Evolutionary conservation across 140 eudicot genomes (phyloP), one percentile per base, ranked within the genome.

Genomic region (Bidens hawaiensis): DNA sequence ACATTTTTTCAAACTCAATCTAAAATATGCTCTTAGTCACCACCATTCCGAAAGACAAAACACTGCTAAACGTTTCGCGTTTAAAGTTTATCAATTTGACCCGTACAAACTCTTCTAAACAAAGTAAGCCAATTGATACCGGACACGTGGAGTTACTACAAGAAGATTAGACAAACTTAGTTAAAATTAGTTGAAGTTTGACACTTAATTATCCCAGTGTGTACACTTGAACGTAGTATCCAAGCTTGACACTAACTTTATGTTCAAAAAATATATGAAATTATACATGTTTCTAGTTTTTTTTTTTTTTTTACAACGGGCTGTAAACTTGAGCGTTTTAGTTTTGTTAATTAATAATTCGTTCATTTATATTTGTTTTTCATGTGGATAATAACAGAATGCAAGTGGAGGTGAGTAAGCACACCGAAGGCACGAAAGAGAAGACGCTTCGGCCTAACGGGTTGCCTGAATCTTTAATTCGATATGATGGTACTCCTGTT

Each of bases 401-500:
- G 97, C 99, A 76, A 81, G 97, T 93, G 75, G 99, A 93, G 75
- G 99, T 93, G 28, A 88, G 97, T 94, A 93, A 93, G 84, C 95
- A 93, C 48, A 93, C 99, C 7, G 97, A 93, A 73, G 99, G 99
- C 8, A 28, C 71, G 59, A 93, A 83, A 77, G 97, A 85, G 64
- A 93, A 93, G 43, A 55, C 33, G 68, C 69, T 81, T 45, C 87
- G 99, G n/a, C 97, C 99, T 54, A 88, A 93, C 48, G 97, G 99
- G 19, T 82, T 93, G 61, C 97, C 97, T 17, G 99, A 93, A 75
- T 93, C 99, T 11, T 76, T 93, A 69, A 93, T 88, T 62, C 94
- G 97, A 74, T 93, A 93, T 28, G 99, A 93, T 81, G 99, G 99
- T 93, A 85, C 38, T 24, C 11, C 46, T 6, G 16, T 30, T 45